Evolutionary conservation across 805 yeast species (phyloP).

Genomic region (Myxozyma udenii): DNA sequence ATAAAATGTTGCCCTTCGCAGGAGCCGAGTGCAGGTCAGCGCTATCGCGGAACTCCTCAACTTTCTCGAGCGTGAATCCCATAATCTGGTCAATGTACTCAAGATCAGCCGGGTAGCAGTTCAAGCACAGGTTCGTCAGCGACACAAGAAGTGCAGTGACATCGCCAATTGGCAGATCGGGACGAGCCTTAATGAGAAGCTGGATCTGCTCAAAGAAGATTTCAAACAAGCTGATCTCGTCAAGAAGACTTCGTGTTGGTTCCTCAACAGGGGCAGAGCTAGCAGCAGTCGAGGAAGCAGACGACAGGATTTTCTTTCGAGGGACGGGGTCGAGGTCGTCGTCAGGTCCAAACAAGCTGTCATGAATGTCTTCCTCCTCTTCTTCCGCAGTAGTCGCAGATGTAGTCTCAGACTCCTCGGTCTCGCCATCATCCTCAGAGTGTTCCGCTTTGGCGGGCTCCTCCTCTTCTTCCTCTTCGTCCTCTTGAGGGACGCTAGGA

Average conservation of each 20-base stretch:
- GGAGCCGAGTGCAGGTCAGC: constrained; percentile 33
- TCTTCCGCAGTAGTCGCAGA: background rate
- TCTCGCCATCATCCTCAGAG: constrained; percentile 10
- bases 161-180: constrained; percentile 66
- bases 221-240: constrained; percentile 49
- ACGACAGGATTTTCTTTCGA: constrained; percentile 10
- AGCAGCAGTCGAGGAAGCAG: constrained; percentile 4
- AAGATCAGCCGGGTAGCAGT: constrained; percentile 61
- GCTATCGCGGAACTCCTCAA: constrained; percentile 32
- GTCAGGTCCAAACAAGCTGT: constrained; percentile 17
- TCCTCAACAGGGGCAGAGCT: constrained; percentile 1
- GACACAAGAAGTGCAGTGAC: constrained; percentile 62
- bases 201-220: constrained; percentile 65
- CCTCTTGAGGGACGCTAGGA: constrained; percentile 7
- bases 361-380: constrained; percentile 3
- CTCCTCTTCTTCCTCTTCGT: constrained; percentile 8
- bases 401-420: constrained; percentile 12
- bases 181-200: constrained; percentile 54
- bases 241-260: constrained; percentile 27
- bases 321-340: constrained; percentile 7
- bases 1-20: constrained; percentile 33
- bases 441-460: constrained; percentile 24
- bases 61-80: constrained; percentile 44
- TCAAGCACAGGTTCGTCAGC: constrained; percentile 60
- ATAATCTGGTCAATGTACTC: constrained; percentile 61